Conservation (phyloP, 73 alveolate genomes). For the Paramecium sexaurelia region DNA sequence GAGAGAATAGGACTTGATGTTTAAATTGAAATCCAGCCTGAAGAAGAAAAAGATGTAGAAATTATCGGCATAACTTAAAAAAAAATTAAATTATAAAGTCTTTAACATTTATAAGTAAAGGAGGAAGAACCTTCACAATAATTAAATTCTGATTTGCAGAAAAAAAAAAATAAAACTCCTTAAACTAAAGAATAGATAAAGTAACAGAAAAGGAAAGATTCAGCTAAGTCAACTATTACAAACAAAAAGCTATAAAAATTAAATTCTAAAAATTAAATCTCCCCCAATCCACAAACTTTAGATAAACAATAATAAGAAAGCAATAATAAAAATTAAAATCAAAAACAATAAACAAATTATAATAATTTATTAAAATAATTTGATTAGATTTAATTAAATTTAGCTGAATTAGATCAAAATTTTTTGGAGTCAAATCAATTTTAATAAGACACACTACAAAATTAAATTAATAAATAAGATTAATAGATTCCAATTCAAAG, state of each 20-base stretch:
- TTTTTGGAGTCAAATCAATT: neutral
- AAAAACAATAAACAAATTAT: neutral
- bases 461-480: neutral
- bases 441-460: neutral
- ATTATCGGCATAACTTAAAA: neutral
- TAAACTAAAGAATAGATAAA: neutral
- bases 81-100: neutral
- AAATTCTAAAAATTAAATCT: neutral
- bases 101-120: neutral
- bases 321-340: neutral
- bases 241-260: neutral
- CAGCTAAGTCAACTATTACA: neutral
- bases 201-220: neutral
- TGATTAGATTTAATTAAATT: neutral
- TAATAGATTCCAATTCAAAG: neutral
- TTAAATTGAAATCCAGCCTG: neutral
- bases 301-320: neutral
- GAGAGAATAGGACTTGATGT: neutral
- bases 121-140: neutral
- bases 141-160: neutral
- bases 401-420: neutral
- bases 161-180: neutral
- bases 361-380: neutral
- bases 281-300: neutral
- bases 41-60: neutral